These are phyloP conservation scores for Saksenaea vasiformis DNA, from an alignment of 371 early-diverging fungal species.

Conservation along the genomic window DNA sequence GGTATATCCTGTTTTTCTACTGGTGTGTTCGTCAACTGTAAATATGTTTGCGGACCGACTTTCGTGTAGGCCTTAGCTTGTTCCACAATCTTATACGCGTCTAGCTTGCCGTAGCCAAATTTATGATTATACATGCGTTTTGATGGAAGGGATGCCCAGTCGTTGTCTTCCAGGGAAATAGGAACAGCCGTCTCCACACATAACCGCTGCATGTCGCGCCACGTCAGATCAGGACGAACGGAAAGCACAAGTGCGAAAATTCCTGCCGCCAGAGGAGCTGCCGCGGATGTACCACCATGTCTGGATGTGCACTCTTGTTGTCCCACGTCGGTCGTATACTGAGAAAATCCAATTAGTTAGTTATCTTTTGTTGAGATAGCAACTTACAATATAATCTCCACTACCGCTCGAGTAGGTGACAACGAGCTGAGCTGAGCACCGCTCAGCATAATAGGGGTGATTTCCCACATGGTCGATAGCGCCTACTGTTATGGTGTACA, in stretches of 20 bases:
- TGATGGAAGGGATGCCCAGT: slow-evolving; percentile 64
- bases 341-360: background rate
- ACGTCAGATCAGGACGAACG: slow-evolving; percentile 79
- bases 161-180: slow-evolving; percentile 59
- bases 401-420: slow-evolving; percentile 84
- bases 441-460: slow-evolving; percentile 87
- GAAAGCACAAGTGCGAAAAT: slow-evolving; percentile 74
- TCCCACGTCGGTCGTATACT: slow-evolving; percentile 75
- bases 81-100: slow-evolving; percentile 81
- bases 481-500: slow-evolving; percentile 91
- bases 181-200: slow-evolving; percentile 80
- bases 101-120: slow-evolving; percentile 89
- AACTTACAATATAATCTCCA: slow-evolving; percentile 58
- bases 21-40: slow-evolving; percentile 28
- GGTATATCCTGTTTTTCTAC: slow-evolving; percentile 36
- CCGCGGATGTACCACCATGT: slow-evolving; percentile 91
- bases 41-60: slow-evolving; percentile 61
- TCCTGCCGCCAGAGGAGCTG: slow-evolving; percentile 87
- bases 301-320: slow-evolving; percentile 57
- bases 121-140: slow-evolving; percentile 85
- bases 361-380: background rate
- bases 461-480: slow-evolving; percentile 77
- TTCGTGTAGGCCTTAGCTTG: slow-evolving; percentile 59
- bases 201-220: slow-evolving; percentile 90
- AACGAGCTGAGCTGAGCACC: slow-evolving; percentile 85